Conservation (phyloP, 495 filamentous ascomycete species). For the Pyrenula massariospora region DNA sequence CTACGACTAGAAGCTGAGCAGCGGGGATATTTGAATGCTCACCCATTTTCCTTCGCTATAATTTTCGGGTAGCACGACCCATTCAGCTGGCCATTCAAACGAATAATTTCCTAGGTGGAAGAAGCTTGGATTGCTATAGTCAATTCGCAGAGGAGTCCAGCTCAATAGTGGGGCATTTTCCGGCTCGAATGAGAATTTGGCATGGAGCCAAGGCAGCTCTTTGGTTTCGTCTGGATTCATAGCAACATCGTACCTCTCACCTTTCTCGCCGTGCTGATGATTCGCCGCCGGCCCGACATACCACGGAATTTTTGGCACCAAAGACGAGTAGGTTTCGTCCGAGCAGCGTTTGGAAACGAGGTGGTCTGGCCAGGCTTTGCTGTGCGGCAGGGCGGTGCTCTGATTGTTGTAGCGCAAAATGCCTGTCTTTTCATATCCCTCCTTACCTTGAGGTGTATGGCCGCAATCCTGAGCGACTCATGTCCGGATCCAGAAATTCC, state of each 20-base stretch:
- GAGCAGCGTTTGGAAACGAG: slow-evolving; percentile 22
- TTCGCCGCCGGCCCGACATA: neutral
- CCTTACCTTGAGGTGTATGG: slow-evolving; percentile 8
- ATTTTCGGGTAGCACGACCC: neutral
- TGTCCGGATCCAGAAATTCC: slow-evolving; percentile 57
- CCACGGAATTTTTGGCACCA: slow-evolving; percentile 13
- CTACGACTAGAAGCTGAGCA: too few relatives aligned
- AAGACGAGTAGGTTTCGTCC: slow-evolving; percentile 20
- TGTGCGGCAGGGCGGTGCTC: slow-evolving; percentile 18
- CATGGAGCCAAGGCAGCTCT: neutral
- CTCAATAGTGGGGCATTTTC: neutral
- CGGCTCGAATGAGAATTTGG: neutral
- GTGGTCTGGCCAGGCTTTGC: slow-evolving; percentile 15
- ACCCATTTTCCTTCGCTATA: neutral
- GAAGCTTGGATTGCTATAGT: neutral
- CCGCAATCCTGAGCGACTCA: slow-evolving; percentile 35
- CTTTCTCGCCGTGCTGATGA: too few relatives aligned
- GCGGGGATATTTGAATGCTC: too few relatives aligned
- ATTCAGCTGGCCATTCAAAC: neutral
- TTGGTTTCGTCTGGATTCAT: neutral
- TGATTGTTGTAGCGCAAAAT: slow-evolving; percentile 45
- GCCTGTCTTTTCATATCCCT: slow-evolving; percentile 40
- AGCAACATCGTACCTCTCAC: neutral
- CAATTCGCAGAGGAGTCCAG: neutral
- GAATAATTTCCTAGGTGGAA: neutral